Conservation (phyloP, 1,284 basidiomycete genomes). For the Phylloporus sp. region DNA sequence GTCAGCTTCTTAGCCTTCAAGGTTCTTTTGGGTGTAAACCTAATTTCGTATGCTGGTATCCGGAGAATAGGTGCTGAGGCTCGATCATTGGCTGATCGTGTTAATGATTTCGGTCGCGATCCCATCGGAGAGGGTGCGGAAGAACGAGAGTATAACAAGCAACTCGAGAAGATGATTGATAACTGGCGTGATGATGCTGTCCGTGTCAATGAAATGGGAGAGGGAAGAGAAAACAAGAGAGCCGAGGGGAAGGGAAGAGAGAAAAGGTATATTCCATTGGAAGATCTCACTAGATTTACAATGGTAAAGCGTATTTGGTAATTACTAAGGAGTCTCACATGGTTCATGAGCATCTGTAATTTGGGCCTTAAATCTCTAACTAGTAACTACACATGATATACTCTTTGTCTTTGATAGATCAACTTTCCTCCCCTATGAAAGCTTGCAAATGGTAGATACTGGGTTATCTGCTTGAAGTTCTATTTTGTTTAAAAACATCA, state of each 20-base stretch:
- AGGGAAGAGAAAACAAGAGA: slow-evolving; percentile 36
- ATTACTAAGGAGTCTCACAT: no score
- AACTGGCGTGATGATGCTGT: slow-evolving; percentile 73
- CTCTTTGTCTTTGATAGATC: no score
- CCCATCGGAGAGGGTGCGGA: slow-evolving; percentile 89
- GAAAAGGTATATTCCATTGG: slow-evolving; percentile 74
- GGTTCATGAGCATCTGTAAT: no score
- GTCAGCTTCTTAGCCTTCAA: slow-evolving; percentile 83
- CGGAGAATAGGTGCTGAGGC: slow-evolving; percentile 80
- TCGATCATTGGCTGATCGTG: slow-evolving; percentile 70
- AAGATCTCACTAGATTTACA: slow-evolving; percentile 89
- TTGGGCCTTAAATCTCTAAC: no score
- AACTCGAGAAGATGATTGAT: slow-evolving; percentile 77
- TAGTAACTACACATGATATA: no score
- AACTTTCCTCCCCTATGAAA: no score
- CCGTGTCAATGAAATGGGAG: slow-evolving; percentile 75
- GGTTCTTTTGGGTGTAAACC: slow-evolving; percentile 85
- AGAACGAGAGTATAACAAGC: slow-evolving; percentile 85
- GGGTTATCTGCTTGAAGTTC: no score
- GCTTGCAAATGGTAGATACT: no score
- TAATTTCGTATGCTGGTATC: slow-evolving; percentile 84
- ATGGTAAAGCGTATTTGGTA: slow-evolving; percentile 95
- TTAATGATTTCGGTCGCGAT: slow-evolving; percentile 87
- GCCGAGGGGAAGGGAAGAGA: slow-evolving; percentile 44
- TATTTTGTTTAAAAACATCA: no score